A percentile compares a stretch with the other conserved stretches of the same genome.
These are phyloP conservation scores for Penicillium sclerotigenum DNA, from an alignment of 2,329 filamentous ascomycete genomes.

Conservation along the genomic window DNA sequence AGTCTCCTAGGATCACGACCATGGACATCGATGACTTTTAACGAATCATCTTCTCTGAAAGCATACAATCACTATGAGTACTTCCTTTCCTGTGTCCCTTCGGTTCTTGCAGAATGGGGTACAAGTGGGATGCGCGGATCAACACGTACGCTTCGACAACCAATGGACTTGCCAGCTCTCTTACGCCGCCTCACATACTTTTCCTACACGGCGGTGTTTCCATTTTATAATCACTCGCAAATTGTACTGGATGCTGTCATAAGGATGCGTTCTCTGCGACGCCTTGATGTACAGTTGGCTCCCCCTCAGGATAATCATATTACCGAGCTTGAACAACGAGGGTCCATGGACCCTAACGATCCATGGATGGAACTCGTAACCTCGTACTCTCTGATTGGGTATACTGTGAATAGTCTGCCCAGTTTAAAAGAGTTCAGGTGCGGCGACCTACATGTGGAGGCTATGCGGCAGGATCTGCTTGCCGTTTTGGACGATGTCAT, in stretches of 20 bases:
- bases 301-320: constrained; percentile 37
- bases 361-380: constrained; percentile 56
- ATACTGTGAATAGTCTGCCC: constrained; percentile 31
- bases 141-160: not conserved
- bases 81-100: constrained; percentile 62
- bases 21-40: constrained; percentile 49
- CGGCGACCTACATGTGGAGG: constrained; percentile 33
- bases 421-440: constrained; percentile 27
- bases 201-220: constrained; percentile 65
- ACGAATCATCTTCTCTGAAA: constrained; percentile 71
- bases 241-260: constrained; percentile 44
- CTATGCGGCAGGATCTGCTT: constrained; percentile 29
- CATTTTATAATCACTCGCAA: constrained; percentile 60
- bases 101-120: constrained; percentile 53
- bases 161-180: constrained; percentile 36
- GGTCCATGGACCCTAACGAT: constrained; percentile 42
- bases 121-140: constrained; percentile 12
- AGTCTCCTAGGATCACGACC: constrained; percentile 55
- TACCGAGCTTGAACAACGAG: constrained; percentile 40
- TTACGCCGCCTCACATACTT: constrained; percentile 47
- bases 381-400: constrained; percentile 48
- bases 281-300: constrained; percentile 54
- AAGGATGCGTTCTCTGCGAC: constrained; percentile 51
- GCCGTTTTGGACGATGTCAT: constrained; percentile 25
- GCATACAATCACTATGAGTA: constrained; percentile 71